Conservation (phyloP, 768 basidiomycete species). For the Lanmaoa pseudosensibilis region DNA sequence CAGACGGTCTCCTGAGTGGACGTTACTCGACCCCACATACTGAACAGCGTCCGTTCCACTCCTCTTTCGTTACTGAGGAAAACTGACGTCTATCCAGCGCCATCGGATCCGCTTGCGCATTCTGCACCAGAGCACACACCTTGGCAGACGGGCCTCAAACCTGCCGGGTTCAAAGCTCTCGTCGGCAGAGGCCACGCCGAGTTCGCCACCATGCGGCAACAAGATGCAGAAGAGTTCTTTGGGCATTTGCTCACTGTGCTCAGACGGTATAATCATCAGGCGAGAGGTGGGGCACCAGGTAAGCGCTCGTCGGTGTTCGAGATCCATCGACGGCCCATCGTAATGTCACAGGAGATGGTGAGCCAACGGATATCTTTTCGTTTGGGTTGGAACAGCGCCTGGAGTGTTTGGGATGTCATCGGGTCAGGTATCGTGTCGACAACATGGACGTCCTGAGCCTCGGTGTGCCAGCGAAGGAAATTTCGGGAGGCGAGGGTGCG, state of each 20-base stretch:
- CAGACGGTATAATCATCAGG: constrained; percentile 60
- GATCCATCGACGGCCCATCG: background rate
- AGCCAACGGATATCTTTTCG: constrained; percentile 74
- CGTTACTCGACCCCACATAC: constrained; percentile 74
- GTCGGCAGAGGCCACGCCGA: constrained; percentile 92
- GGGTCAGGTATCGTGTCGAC: constrained; percentile 83
- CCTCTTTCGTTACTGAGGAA: constrained; percentile 1
- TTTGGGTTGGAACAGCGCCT: constrained; percentile 88
- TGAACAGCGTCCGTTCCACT: constrained; percentile 21
- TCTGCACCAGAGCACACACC: constrained; percentile 23
- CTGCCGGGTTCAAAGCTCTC: constrained; percentile 81
- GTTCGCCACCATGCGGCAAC: constrained; percentile 95
- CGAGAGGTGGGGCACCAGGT: constrained; percentile 38
- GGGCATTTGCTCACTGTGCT: constrained; percentile 74
- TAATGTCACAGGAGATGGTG: constrained; percentile 27
- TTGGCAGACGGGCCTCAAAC: constrained; percentile 78
- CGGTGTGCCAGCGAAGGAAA: constrained; percentile 64
- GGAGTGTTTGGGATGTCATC: constrained; percentile 74
- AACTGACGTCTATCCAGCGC: constrained; percentile 18
- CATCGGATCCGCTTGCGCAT: constrained; percentile 37
- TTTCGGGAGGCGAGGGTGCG: constrained; percentile 3
- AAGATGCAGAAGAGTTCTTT: constrained; percentile 96
- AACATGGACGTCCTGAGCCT: constrained; percentile 75
- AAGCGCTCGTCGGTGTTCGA: background rate
- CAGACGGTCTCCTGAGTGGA: constrained; percentile 90